Evolutionary conservation across 2,329 filamentous ascomycete species (phyloP), one percentile per base, ranked within the genome.

Genomic region (Lachnellula suecica): DNA sequence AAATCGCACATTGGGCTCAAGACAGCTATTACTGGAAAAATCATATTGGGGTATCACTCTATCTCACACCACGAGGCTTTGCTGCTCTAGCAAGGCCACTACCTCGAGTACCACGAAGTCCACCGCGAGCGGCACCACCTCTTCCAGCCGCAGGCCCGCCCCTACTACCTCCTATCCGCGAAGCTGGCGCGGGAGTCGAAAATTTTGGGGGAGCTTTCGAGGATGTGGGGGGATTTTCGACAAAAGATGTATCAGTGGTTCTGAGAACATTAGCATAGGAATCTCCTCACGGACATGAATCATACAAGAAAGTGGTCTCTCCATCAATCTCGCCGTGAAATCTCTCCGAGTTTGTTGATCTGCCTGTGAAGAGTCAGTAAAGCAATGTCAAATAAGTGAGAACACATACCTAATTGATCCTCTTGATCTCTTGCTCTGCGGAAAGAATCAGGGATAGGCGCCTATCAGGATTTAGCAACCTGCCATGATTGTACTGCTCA

Each of bases 161-260:
- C 47, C 61, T 56, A 51, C 56, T 48, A 25, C 60, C 58, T 31
- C 52, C 59, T 61, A 58, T 61, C 34, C 63, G 56, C 29, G 65
- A 63, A 38, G 65, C 53, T 54, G 63, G 64, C 45, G 59, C 65
- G 17, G 66, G 66, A 35, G 63, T 67, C 24, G 65, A 53, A 43
- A 63, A 66, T 57, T 75, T 76, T 55, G 73, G 68, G 4, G 72
- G 72, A 23, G 77, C 68, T 61, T 76, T 83, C 22, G 77, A 76
- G 13, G 79, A 72, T n/a, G 74, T 73, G 2, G 79, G 71, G 7
- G 91, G 92, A 63, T 96, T 89, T 29, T 96, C 91, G 51, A 96
- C 84, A 66, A 96, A 97, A 1, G 89, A 90, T 5, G 88, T 95
- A 66, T 96, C 91, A 10, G 90, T 96, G 22, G 92, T 96, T 79